phyloP scores from a whole-genome alignment of 805 yeast species.

The Yarrowia yakushimensis region DNA sequence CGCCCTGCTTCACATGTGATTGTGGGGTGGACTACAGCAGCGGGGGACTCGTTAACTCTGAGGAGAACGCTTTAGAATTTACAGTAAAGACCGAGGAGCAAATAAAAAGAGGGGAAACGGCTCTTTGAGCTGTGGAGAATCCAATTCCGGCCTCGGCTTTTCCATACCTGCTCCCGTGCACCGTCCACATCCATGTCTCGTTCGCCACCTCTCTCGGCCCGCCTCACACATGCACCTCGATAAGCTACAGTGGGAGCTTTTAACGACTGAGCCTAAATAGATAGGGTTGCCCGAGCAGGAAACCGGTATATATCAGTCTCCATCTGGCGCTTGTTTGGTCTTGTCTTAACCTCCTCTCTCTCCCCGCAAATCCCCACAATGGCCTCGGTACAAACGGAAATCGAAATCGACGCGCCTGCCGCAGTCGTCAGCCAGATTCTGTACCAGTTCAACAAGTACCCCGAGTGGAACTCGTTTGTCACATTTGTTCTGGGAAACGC shows the following conservation, averaged over 20 bases:
- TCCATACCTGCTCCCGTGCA: no score
- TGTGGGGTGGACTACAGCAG: background rate
- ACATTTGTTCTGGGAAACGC: background rate
- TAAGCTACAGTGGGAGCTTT: background rate
- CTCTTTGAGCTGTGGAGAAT: no score
- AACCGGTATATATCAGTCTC: background rate
- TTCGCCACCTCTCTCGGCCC: no score
- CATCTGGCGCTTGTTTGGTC: background rate
- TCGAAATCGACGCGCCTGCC: conserved; percentile 21
- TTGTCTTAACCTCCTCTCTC: no score
- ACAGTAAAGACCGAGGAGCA: no score
- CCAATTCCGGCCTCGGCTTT: no score
- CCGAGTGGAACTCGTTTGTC: conserved; percentile 12
- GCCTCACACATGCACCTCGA: conserved; percentile 2
- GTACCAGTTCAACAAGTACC: conserved; percentile 21
- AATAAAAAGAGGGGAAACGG: no score
- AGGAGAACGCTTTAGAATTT: no score
- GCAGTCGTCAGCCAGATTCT: conserved; percentile 13
- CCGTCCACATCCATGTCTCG: no score
- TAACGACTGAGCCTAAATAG: background rate
- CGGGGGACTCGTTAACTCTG: no score
- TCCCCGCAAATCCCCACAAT: background rate
- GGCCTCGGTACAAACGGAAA: background rate
- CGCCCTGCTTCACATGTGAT: background rate
- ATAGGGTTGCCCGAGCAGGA: background rate